phyloP scores from a whole-genome alignment of 202 grass and related monocot genomes.

The Zoysia matrella region DNA sequence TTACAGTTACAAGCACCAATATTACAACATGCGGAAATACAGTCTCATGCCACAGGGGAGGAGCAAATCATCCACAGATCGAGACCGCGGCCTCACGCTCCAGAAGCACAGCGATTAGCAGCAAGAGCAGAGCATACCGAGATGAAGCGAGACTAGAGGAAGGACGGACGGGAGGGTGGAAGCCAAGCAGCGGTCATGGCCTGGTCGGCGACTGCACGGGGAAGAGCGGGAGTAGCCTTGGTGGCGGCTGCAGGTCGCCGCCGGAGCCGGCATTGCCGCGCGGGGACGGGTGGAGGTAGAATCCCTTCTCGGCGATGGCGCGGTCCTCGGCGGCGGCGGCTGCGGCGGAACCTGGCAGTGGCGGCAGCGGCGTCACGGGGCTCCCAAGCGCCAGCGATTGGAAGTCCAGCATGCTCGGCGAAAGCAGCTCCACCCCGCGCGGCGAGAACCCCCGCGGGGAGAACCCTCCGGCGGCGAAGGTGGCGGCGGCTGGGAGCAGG shows the following conservation, averaged over 20 bases:
- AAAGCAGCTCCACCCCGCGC: slow-evolving; percentile 64
- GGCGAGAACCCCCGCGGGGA: slow-evolving; percentile 64
- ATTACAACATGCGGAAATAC: slow-evolving; percentile 56
- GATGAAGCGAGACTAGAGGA: slow-evolving; percentile 12
- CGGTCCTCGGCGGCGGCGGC: slow-evolving; percentile 69
- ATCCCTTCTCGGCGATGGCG: slow-evolving; percentile 85
- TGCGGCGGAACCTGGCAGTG: slow-evolving; percentile 56
- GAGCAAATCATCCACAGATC: slow-evolving; percentile 49
- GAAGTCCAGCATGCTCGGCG: slow-evolving; percentile 82
- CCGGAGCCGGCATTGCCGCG: slow-evolving; percentile 56
- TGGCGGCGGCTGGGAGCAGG: slow-evolving; percentile 48
- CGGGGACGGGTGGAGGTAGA: slow-evolving; percentile 86
- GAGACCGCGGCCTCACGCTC: slow-evolving; percentile 29
- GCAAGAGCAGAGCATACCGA: slow-evolving; percentile 52
- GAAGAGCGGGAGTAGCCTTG: slow-evolving; percentile 84
- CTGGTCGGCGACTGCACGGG: slow-evolving; percentile 67
- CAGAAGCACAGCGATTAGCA: slow-evolving; percentile 38
- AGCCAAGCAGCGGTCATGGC: slow-evolving; percentile 14
- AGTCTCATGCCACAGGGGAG: slow-evolving; percentile 23
- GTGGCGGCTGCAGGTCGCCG: slow-evolving; percentile 50
- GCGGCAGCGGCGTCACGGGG: slow-evolving; percentile 86
- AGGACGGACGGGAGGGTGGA: neutral
- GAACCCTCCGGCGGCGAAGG: slow-evolving; percentile 42
- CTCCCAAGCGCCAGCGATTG: slow-evolving; percentile 80
- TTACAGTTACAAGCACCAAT: slow-evolving; percentile 54